phyloP scores from a whole-genome alignment of 208 protist genomes.

The Trypanosoma platydactyli region DNA sequence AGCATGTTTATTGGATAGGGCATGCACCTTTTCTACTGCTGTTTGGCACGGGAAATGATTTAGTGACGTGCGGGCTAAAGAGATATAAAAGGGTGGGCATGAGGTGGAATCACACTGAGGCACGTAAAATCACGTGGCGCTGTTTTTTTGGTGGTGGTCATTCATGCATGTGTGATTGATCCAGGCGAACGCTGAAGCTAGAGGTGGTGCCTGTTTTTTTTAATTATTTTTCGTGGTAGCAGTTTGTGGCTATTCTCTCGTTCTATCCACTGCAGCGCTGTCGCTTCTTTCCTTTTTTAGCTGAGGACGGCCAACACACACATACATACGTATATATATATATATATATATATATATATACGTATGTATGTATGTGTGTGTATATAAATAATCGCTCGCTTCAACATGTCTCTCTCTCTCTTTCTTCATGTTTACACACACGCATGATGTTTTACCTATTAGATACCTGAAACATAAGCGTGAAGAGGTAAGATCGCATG shows the following conservation, averaged over 20 bases:
- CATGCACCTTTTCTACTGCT: too few relatives aligned
- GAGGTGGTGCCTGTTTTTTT: background rate
- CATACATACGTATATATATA: slow-evolving; percentile 1
- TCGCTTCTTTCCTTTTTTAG: background rate
- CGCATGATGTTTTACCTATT: too few relatives aligned
- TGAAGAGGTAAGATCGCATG: background rate
- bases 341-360: slow-evolving; percentile 7
- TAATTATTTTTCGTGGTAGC: background rate
- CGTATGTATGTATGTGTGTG: slow-evolving; percentile 11
- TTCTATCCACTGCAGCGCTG: slow-evolving; percentile 1
- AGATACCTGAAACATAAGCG: too few relatives aligned
- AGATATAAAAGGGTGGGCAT: background rate
- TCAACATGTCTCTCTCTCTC: too few relatives aligned
- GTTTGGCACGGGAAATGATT: background rate
- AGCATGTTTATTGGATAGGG: background rate
- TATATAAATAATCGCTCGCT: too few relatives aligned
- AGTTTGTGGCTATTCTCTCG: slow-evolving; percentile 2
- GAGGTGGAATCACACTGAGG: background rate
- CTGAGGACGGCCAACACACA: too few relatives aligned
- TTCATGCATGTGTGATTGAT: background rate
- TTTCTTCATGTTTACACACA: too few relatives aligned
- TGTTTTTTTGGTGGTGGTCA: background rate
- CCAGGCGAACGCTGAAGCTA: background rate
- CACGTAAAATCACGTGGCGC: background rate
- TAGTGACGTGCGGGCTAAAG: background rate